Evolutionary conservation across 2,329 filamentous ascomycete species (phyloP).

Genomic region (Orbilia brochopaga): DNA sequence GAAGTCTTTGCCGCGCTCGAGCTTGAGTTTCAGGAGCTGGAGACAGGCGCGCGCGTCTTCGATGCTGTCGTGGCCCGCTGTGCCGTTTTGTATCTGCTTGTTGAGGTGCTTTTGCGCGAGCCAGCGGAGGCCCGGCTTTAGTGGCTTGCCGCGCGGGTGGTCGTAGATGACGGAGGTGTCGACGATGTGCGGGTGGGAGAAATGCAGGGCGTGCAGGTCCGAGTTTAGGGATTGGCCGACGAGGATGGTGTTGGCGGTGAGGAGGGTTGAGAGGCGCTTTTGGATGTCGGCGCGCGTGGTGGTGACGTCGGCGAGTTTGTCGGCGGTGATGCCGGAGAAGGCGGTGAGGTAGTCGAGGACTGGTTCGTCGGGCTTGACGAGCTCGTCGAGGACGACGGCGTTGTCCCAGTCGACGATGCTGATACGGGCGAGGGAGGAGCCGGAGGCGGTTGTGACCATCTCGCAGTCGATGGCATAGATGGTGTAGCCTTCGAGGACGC

Average conservation of each 20-base stretch:
- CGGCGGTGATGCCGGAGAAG: conserved; percentile 89
- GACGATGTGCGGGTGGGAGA: conserved; percentile 90
- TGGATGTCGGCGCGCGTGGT: conserved; percentile 87
- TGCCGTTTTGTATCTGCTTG: conserved; percentile 78
- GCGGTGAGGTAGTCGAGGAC: conserved; percentile 91
- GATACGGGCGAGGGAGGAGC: conserved; percentile 82
- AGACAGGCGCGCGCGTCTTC: conserved; percentile 92
- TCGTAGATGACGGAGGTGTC: conserved; percentile 91
- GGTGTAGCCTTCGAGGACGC: conserved; percentile 79
- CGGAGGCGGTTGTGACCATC: conserved; percentile 88
- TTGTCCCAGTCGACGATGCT: conserved; percentile 88
- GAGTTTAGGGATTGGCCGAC: conserved; percentile 82
- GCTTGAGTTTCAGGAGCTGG: conserved; percentile 93
- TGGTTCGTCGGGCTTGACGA: conserved; percentile 87
- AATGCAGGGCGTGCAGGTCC: conserved; percentile 79
- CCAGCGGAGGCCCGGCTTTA: conserved; percentile 90
- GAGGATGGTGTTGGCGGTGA: conserved; percentile 75
- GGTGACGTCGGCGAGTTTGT: conserved; percentile 80
- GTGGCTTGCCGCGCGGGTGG: conserved; percentile 83
- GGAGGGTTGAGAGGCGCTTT: conserved; percentile 71
- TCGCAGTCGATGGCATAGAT: conserved; percentile 90
- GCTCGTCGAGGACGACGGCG: conserved; percentile 79
- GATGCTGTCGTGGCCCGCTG: conserved; percentile 81
- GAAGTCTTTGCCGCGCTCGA: conserved; percentile 87
- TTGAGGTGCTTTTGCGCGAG: conserved; percentile 83